Percentiles rank a stretch among this genome's conserved stretches.
phyloP scores from a whole-genome alignment of 1,284 basidiomycete genomes.

The Hemileia vastatrix region DNA sequence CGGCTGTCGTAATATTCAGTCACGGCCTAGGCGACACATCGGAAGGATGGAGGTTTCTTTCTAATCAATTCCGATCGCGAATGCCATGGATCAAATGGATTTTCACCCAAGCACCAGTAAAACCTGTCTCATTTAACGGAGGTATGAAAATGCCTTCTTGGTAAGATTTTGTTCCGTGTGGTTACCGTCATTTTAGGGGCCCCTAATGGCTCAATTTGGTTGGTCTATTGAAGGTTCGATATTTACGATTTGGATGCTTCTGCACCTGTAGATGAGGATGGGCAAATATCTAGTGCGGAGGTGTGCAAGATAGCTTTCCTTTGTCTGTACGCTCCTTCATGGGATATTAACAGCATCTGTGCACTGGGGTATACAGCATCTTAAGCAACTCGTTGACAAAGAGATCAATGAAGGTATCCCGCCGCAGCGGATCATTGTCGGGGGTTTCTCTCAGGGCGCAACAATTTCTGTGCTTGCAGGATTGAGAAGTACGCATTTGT shows the following conservation, averaged over 20 bases:
- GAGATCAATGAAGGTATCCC: conserved; percentile 8
- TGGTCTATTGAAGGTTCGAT: conserved; percentile 5
- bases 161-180: conserved; percentile 1
- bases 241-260: not conserved
- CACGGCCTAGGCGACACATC: conserved; percentile 20
- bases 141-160: conserved; percentile 17
- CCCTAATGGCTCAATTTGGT: not conserved
- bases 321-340: conserved; percentile 1
- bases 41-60: conserved; percentile 8
- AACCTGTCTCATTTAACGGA: conserved; percentile 14
- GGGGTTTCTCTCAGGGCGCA: conserved; percentile 15
- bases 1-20: conserved; percentile 15
- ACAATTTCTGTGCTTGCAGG: conserved; percentile 12
- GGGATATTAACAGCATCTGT: not conserved
- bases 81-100: conserved; percentile 22
- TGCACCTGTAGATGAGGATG: conserved; percentile 15
- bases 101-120: conserved; percentile 11
- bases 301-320: not conserved
- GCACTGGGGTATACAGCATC: not conserved
- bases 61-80: conserved; percentile 4
- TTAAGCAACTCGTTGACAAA: not conserved
- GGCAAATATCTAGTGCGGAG: conserved; percentile 4
- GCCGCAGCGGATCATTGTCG: conserved; percentile 12
- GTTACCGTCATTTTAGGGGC: not conserved
- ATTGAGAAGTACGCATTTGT: conserved; percentile 1